phyloP scores from a whole-genome alignment of 495 filamentous ascomycete species.

The Trichocladium uniseriatum region DNA sequence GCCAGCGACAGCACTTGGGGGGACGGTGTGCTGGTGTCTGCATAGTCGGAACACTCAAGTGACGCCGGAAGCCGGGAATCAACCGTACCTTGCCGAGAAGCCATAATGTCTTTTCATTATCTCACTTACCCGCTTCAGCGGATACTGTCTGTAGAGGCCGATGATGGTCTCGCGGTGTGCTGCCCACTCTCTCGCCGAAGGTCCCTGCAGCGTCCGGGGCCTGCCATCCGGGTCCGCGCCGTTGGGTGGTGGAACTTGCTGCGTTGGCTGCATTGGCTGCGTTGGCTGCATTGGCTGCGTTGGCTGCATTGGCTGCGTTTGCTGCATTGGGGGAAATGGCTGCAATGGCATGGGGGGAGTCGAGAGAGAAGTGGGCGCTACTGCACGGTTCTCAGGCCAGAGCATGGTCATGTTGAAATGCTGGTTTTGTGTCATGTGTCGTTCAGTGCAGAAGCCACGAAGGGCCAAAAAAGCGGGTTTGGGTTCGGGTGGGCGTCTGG shows the following conservation, averaged over 20 bases:
- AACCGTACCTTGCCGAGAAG: constrained; percentile 28
- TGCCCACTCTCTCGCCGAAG: constrained; percentile 25
- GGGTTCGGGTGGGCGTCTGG: too few species aligned
- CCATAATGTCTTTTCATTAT: constrained; percentile 25
- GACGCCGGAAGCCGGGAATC: too few species aligned
- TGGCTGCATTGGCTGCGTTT: too few species aligned
- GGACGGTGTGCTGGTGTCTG: too few species aligned
- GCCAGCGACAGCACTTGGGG: too few species aligned
- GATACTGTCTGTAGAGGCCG: constrained; percentile 24
- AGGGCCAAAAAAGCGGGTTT: constrained; percentile 5
- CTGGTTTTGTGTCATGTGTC: neutral
- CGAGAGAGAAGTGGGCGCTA: constrained; percentile 10
- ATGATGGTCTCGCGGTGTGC: constrained; percentile 25
- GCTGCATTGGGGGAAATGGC: too few species aligned
- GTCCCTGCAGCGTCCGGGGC: constrained; percentile 26
- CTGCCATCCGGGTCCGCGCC: constrained; percentile 9
- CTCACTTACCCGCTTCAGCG: constrained; percentile 26
- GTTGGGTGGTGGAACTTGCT: neutral
- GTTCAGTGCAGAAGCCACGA: neutral
- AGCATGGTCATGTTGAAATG: constrained; percentile 17
- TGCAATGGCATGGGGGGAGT: neutral
- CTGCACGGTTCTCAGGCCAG: constrained; percentile 28
- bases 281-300: too few species aligned
- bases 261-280: too few species aligned
- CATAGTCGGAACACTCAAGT: too few species aligned